Conservation (phyloP, 2,329 filamentous ascomycete species). For the Aureobasidium melanogenum region DNA sequence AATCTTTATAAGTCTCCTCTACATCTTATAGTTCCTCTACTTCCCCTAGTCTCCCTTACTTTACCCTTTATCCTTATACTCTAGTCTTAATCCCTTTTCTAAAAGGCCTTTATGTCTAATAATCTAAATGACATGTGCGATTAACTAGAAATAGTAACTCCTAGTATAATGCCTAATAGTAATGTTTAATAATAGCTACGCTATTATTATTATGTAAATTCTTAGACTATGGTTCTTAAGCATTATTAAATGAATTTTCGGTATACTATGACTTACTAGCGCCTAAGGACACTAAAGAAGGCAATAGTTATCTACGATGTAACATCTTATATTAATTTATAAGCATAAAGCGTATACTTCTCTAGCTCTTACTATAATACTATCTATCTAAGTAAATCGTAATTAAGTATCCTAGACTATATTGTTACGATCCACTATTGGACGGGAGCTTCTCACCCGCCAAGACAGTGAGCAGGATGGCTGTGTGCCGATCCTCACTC, state of each 20-base stretch:
- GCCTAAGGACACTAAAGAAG: constrained; percentile 23
- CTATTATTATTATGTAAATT: constrained; percentile 3
- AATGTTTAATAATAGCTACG: constrained; percentile 13
- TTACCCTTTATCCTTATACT: too few species aligned
- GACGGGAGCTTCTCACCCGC: not conserved
- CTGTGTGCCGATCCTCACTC: not conserved
- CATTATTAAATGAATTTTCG: constrained; percentile 23
- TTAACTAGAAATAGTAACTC: constrained; percentile 22
- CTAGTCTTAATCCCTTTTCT: too few species aligned
- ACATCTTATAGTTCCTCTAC: too few species aligned
- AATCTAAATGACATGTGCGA: constrained; percentile 21
- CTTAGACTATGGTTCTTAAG: not conserved
- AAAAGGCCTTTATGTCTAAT: not conserved
- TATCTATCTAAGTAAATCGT: constrained; percentile 16
- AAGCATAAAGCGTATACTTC: constrained; percentile 36
- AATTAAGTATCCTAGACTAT: constrained; percentile 17
- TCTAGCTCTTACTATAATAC: constrained; percentile 26
- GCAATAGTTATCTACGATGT: constrained; percentile 28
- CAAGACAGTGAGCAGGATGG: not conserved
- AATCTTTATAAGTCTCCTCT: too few species aligned
- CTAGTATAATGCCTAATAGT: constrained; percentile 15
- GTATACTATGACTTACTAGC: constrained; percentile 18
- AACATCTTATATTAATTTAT: constrained; percentile 32
- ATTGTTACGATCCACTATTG: not conserved
- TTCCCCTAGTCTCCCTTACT: too few species aligned